Base-by-base conservation (phyloP, 768 basidiomycete genomes). In the Pulveroboletus sp. region DNA sequence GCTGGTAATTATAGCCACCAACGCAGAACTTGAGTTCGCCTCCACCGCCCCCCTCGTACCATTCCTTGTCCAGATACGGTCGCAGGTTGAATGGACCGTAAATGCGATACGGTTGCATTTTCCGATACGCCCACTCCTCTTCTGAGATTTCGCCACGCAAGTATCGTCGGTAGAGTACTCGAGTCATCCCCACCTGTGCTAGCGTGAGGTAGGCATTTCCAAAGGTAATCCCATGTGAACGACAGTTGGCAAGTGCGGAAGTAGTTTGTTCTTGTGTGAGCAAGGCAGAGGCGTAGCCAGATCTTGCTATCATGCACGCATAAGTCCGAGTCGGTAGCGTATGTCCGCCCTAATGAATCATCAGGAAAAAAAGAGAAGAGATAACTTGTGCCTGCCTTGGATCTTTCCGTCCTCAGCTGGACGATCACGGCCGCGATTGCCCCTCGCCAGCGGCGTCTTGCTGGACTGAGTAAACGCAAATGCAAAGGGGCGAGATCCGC, bases 11-110 rank as follows among this genome's bases (percentile, higher is more conserved):
- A 81, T 70, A 14, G 69, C 65, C 17, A 77, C 44, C 29, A 66
- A n/a, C n/a, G n/a, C n/a, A n/a, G n/a, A n/a, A n/a, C n/a, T n/a
- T 65, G 16, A 77, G 72, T 39, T 77, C 76, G 5, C 58, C 62
- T 1, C 58, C 59, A 6, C 81, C 81, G 0, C 80, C 80, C 4
- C 49, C 55, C 2, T 68, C 53, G 39, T 69, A 67, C 80, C 81
- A 82, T 2, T 68, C 51, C 21, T 59, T 52, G 59, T 79, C 73
- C 13, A 82, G 71, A 51, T 72, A 75, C 4, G 75, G 74, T 5
- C 81, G 70, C 17, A 79, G 46, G 60, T 76, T 82, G n/a, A 79
- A 52, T 11, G 79, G 80, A 3, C 80, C 79, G 6, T 64, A 70
- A 7, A 63, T 75, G n/a, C 70, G 65, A 68, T 79, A 75, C 0